Conservation (phyloP, 331 rosid genomes). For the Telfairia occidentalis region DNA sequence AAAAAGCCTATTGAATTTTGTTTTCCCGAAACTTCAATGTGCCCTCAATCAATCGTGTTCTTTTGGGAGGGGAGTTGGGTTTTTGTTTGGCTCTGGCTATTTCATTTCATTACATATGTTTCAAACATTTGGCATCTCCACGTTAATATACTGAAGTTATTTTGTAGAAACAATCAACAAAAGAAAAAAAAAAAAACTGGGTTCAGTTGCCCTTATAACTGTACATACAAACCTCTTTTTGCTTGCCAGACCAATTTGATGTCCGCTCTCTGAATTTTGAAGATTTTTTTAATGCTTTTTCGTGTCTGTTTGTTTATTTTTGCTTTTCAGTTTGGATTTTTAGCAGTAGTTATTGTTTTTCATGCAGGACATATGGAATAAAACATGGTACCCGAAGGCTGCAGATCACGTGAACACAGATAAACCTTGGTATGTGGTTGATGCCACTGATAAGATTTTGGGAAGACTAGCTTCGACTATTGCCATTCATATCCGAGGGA, state of each 20-base stretch:
- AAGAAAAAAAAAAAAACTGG: neutral
- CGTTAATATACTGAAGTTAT: neutral
- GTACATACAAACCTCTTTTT: neutral
- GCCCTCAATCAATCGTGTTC: neutral
- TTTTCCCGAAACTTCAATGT: no score
- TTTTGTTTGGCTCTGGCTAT: neutral
- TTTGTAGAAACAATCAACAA: neutral
- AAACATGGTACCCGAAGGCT: conserved; percentile 85
- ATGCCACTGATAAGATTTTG: conserved; percentile 77
- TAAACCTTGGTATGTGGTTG: conserved; percentile 74
- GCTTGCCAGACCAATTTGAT: neutral
- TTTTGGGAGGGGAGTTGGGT: neutral
- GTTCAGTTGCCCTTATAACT: neutral
- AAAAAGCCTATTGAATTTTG: neutral
- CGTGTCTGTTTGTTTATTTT: neutral
- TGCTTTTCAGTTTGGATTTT: neutral
- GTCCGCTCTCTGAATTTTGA: neutral
- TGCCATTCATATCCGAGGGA: conserved; percentile 73
- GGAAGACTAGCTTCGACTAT: conserved; percentile 89
- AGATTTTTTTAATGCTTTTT: neutral
- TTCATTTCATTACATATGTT: neutral
- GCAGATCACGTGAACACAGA: conserved; percentile 76
- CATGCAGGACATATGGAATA: conserved; percentile 88
- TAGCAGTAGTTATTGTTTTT: neutral
- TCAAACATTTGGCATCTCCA: neutral